Evolutionary conservation across 495 filamentous ascomycete genomes (phyloP), one percentile per base, ranked within the genome.

Genomic region (Arthonia radiata): DNA sequence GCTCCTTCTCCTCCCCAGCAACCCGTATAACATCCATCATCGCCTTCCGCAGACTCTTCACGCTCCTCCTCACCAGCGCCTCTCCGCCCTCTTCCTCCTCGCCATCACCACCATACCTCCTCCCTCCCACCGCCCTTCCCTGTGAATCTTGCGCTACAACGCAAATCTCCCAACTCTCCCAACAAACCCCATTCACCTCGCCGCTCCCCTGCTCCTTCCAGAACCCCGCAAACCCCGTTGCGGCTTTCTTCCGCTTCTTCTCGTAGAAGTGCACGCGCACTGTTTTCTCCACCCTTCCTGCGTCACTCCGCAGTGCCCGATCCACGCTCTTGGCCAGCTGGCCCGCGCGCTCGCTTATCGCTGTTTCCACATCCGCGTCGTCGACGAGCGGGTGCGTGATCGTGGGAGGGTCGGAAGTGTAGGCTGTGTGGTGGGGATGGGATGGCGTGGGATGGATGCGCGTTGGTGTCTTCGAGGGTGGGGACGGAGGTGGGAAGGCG

Each of bases 61-160:
- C 76, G 13, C 25, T 25, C 13, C 29, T 28, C 13, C 17, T 24
- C 12, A 11, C 18, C 25, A 22, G 16, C 11, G 18, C 18, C 13
- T 49, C 63, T 31, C 56, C 90, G 83, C 83, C 30, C 66, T 68
- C 35, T 94, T 89, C 4, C 79, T 92, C 44, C 71, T 53, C 17
- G 82, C 80, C 27, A 71, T 82, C 2, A 80, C 76, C 15, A 94
- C 63, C 6, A 81, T 90, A 17, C 94, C 77, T 46, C 82, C 79
- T 37, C 94, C 47, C 13, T 71, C 72, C 86, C 86, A 97, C 35
- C 66, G 68, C n/a, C n/a, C n/a, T n/a, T n/a, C n/a, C n/a, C n/a
- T n/a, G n/a, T n/a, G n/a, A n/a, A n/a, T n/a, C n/a, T n/a, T n/a
- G n/a, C n/a, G n/a, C n/a, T n/a, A n/a, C n/a, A n/a, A n/a, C n/a